Evolutionary conservation across 2,329 filamentous ascomycete genomes (phyloP).

Genomic region (Daldinia eschscholtzii): DNA sequence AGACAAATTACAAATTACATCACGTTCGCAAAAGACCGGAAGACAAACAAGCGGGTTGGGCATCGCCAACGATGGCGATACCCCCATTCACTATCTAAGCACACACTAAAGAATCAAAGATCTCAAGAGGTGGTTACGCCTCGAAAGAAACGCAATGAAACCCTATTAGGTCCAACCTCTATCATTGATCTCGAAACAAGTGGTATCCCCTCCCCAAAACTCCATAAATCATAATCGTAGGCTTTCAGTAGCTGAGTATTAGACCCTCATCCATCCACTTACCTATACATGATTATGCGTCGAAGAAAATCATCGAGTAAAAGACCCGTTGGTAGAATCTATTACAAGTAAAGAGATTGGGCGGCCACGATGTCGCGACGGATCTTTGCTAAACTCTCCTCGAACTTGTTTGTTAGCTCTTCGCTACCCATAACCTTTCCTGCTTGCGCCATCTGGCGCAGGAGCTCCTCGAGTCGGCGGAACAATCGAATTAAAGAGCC

Average conservation of each 20-base stretch:
- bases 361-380: conserved; percentile 94
- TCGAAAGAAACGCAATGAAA: conserved; percentile 1
- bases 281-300: conserved; percentile 15
- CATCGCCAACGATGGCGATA: conserved; percentile 47
- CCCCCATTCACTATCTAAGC: conserved; percentile 49
- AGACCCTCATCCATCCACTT: conserved; percentile 12
- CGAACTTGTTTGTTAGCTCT: conserved; percentile 92
- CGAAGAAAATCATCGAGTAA: not conserved
- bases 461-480: conserved; percentile 91
- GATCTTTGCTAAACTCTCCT: conserved; percentile 85
- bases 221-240: conserved; percentile 30
- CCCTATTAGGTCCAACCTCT: conserved; percentile 28
- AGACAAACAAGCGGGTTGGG: conserved; percentile 44
- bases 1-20: conserved; percentile 11
- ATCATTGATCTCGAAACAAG: conserved; percentile 39
- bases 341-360: conserved; percentile 89
- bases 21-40: conserved; percentile 23
- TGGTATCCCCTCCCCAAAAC: conserved; percentile 44
- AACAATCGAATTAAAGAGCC: conserved; percentile 96
- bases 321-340: not conserved
- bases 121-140: conserved; percentile 31
- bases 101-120: conserved; percentile 29
- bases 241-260: conserved; percentile 10
- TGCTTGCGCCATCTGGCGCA: conserved; percentile 95
- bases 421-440: conserved; percentile 98